These are phyloP conservation scores for Nicotiana attenuata DNA, from an alignment of 257 asterid species.

Conservation along the genomic window DNA sequence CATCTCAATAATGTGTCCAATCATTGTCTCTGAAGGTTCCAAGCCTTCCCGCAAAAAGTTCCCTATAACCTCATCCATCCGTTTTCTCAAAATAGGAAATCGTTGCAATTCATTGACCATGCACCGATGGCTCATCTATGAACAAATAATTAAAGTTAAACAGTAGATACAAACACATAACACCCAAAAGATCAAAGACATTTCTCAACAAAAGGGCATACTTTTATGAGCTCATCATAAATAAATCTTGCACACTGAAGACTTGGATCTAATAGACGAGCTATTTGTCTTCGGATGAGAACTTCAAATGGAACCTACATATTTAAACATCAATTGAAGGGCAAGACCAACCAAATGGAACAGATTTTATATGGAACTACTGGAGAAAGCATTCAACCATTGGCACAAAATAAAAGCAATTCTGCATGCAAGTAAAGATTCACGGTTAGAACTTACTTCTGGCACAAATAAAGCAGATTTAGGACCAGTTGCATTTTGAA, in stretches of 20 bases:
- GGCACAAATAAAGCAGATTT: conserved; percentile 87
- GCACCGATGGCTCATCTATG: conserved; percentile 86
- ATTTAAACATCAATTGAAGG: conserved; percentile 7
- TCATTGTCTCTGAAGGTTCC: conserved; percentile 83
- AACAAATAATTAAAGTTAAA: neutral
- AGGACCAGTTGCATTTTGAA: conserved; percentile 93
- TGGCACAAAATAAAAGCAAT: neutral
- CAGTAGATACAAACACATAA: neutral
- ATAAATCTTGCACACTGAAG: conserved; percentile 94
- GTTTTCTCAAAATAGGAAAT: conserved; percentile 66
- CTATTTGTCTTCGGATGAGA: conserved; percentile 82
- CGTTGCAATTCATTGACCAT: conserved; percentile 80
- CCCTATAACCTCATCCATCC: conserved; percentile 76
- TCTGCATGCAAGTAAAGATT: neutral
- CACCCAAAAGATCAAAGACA: neutral
- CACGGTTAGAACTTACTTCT: conserved; percentile 45
- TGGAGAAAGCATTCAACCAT: neutral
- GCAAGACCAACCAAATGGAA: conserved; percentile 4
- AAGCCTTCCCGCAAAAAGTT: conserved; percentile 80
- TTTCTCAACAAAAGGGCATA: conserved; percentile 13
- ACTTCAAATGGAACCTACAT: conserved; percentile 92
- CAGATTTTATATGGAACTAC: neutral
- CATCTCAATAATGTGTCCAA: conserved; percentile 81
- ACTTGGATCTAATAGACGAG: conserved; percentile 93
- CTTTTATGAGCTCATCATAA: conserved; percentile 92